Percentiles rank a stretch among this genome's conserved stretches.
phyloP scores from a whole-genome alignment of 768 basidiomycete species.

The Omphalotus guepiniiformis region DNA sequence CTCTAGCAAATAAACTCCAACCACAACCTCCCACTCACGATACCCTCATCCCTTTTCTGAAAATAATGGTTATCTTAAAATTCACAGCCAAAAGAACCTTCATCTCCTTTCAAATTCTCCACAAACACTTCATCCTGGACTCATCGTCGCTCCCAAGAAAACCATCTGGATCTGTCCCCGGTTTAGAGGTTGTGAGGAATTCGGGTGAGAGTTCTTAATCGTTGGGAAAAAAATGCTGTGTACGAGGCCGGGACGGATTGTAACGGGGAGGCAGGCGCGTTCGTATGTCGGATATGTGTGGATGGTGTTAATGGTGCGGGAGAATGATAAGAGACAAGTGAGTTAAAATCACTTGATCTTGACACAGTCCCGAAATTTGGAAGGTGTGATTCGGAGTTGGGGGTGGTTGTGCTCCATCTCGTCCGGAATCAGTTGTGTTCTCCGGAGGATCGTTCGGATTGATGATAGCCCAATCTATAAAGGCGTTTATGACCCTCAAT shows the following conservation, averaged over 20 bases:
- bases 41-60: slow-evolving; percentile 70
- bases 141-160: slow-evolving; percentile 37
- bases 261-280: slow-evolving; percentile 63
- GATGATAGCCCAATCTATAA: slow-evolving; percentile 72
- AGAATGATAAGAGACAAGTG: slow-evolving; percentile 48
- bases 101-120: slow-evolving; percentile 44
- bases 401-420: too few relatives aligned
- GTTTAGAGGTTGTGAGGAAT: slow-evolving; percentile 48
- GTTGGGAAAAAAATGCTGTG: slow-evolving; percentile 61
- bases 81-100: slow-evolving; percentile 51
- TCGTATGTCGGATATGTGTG: slow-evolving; percentile 56
- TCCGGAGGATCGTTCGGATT: slow-evolving; percentile 50
- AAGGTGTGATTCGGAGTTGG: too few relatives aligned
- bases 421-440: slow-evolving; percentile 21
- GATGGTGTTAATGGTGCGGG: slow-evolving; percentile 38
- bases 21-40: slow-evolving; percentile 41
- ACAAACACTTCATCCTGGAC: slow-evolving; percentile 54
- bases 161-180: slow-evolving; percentile 52
- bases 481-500: slow-evolving; percentile 64
- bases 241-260: slow-evolving; percentile 55
- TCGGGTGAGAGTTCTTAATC: slow-evolving; percentile 47
- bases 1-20: slow-evolving; percentile 68
- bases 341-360: slow-evolving; percentile 33
- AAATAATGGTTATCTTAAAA: slow-evolving; percentile 50
- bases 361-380: slow-evolving; percentile 17